phyloP scores from a whole-genome alignment of 345 rosid genomes.

The Luvunga scandens region DNA sequence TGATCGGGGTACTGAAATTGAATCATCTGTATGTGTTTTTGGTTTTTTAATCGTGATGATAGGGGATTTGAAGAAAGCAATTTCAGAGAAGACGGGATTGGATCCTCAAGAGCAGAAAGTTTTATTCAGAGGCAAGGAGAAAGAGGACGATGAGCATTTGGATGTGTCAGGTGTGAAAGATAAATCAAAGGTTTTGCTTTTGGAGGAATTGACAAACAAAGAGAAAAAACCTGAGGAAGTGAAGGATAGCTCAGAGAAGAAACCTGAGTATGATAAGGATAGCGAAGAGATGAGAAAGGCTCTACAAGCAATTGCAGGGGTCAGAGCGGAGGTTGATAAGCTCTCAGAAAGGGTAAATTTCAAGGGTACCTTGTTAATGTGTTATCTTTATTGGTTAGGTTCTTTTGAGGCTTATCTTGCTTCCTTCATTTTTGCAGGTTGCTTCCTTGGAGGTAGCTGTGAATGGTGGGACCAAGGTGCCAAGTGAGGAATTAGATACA shows the following conservation, averaged over 20 bases:
- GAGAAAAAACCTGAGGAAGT: slow-evolving; percentile 39
- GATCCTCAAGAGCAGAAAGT: slow-evolving; percentile 44
- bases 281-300: slow-evolving; percentile 49
- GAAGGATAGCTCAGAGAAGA: slow-evolving; percentile 22
- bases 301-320: slow-evolving; percentile 45
- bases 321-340: slow-evolving; percentile 62
- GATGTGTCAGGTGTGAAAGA: slow-evolving; percentile 65
- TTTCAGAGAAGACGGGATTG: slow-evolving; percentile 50
- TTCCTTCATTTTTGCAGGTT: slow-evolving; percentile 38
- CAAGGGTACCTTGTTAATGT: neutral
- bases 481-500: slow-evolving; percentile 55
- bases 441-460: slow-evolving; percentile 67
- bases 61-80: slow-evolving; percentile 66
- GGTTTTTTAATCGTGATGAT: slow-evolving; percentile 2
- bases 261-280: slow-evolving; percentile 24
- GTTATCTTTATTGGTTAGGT: neutral
- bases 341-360: slow-evolving; percentile 69
- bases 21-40: neutral
- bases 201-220: slow-evolving; percentile 36
- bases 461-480: slow-evolving; percentile 57
- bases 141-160: slow-evolving; percentile 57
- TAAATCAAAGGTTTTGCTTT: slow-evolving; percentile 57
- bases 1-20: neutral
- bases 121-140: slow-evolving; percentile 79
- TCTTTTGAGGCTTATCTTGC: neutral